Percentiles rank a stretch among this genome's conserved stretches.
These are phyloP conservation scores for Pulveroboletus sp. DNA, from an alignment of 768 basidiomycete species.

Conservation along the genomic window DNA sequence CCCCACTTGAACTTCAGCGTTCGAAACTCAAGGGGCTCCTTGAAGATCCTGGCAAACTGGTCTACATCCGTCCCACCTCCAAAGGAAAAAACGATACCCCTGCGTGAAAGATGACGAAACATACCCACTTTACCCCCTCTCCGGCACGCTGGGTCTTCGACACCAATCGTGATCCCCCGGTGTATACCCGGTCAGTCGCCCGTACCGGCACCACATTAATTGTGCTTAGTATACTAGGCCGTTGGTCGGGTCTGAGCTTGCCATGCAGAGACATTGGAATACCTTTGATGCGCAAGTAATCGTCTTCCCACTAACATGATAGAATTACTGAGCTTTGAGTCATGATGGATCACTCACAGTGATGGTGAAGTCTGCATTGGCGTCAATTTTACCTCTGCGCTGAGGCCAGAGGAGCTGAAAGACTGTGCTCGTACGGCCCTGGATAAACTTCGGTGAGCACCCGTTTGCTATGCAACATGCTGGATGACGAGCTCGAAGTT, in stretches of 20 bases:
- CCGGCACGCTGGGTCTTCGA: too few species aligned
- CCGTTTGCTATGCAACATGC: not conserved
- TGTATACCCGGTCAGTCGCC: conserved; percentile 15
- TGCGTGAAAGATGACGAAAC: too few species aligned
- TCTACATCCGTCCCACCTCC: too few species aligned
- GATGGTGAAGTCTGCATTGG: conserved; percentile 19
- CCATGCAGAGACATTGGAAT: conserved; percentile 11
- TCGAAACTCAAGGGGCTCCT: too few species aligned
- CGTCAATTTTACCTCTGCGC: conserved; percentile 11
- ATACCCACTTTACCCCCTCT: too few species aligned
- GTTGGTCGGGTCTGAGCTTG: conserved; percentile 17
- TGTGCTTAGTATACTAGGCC: not conserved
- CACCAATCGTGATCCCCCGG: conserved; percentile 3
- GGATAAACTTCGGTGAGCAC: conserved; percentile 21
- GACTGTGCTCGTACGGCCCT: conserved; percentile 11
- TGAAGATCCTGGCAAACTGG: too few species aligned
- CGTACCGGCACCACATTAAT: not conserved
- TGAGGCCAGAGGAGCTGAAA: conserved; percentile 5
- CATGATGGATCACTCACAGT: not conserved
- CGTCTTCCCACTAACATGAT: not conserved
- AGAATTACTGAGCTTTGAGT: not conserved
- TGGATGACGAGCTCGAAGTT: not conserved
- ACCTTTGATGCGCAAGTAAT: conserved; percentile 11
- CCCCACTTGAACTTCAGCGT: too few species aligned
- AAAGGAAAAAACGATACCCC: too few species aligned